These are phyloP conservation scores for Claviceps citrina DNA, from an alignment of 2,329 filamentous ascomycete species.

Conservation along the genomic window DNA sequence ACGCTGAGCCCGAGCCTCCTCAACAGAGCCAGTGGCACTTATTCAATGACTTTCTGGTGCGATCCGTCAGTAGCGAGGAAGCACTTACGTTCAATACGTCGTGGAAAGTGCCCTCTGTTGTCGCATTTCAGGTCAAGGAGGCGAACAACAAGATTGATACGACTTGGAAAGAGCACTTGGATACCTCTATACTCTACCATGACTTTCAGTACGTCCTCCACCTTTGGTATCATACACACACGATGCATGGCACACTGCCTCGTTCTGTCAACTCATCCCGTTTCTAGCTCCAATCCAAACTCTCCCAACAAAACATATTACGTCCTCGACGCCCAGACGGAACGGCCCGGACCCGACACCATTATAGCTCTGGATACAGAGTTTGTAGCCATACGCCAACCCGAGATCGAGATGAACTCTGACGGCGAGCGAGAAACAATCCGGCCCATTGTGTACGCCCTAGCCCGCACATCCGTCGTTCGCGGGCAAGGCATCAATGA, in stretches of 20 bases:
- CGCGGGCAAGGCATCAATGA: conserved; percentile 64
- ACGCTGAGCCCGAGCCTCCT: conserved; percentile 44
- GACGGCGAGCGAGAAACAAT: conserved; percentile 88
- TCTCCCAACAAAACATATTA: conserved; percentile 37
- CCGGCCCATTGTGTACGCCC: conserved; percentile 72
- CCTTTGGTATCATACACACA: neutral
- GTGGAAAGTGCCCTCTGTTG: conserved; percentile 84
- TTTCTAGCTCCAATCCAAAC: conserved; percentile 21
- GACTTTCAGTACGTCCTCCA: conserved; percentile 37
- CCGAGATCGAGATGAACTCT: conserved; percentile 91
- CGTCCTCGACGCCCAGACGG: conserved; percentile 38
- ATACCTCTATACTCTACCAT: conserved; percentile 70
- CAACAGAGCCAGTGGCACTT: conserved; percentile 72
- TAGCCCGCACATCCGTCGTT: conserved; percentile 85
- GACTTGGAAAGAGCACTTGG: conserved; percentile 70
- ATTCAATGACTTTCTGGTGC: conserved; percentile 93
- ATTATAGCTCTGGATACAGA: conserved; percentile 89
- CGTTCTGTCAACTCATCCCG: conserved; percentile 1
- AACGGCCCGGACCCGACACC: conserved; percentile 54
- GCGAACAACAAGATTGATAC: conserved; percentile 71
- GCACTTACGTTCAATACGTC: conserved; percentile 76
- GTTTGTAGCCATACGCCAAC: conserved; percentile 82
- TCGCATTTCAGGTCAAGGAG: conserved; percentile 72
- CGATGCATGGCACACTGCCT: conserved; percentile 1
- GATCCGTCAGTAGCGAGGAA: conserved; percentile 63